Base-by-base conservation (phyloP, 2,329 filamentous ascomycete genomes). In the Alternaria sp. region DNA sequence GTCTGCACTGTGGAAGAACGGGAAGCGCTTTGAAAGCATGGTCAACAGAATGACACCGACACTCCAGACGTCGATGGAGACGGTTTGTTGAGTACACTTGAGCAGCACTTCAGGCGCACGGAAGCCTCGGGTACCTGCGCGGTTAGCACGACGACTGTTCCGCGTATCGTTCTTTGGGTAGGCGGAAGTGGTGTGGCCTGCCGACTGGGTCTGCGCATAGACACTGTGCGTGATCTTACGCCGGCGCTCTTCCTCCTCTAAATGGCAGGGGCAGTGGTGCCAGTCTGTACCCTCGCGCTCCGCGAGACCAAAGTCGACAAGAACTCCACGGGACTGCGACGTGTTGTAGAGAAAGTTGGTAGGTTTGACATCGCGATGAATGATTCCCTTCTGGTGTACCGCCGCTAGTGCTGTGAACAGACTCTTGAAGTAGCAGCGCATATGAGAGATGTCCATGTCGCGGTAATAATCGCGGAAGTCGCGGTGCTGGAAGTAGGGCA, bases 241-340 rank as follows among this genome's bases (percentile, higher is more conserved):
- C 61, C 89, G 88, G 58, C 93, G 89, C 22, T 88, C 85, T 20
- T 85, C 81, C 16, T 84, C 77, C 12, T 85, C 79, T 61, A 93
- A 87, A 62, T 90, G 88, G 79, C 94, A 98, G n/a, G 92, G 82
- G 75, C 94, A 98, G 2, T 89, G 89, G 72, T 92, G 91, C 75
- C 84, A 87, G 53, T 96, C 93, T 24, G 88, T 88, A 22, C 91
- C 84, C 72, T 86, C 81, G 38, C 84, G 77, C 78, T 99, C 95
- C 36, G 95, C 95, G 16, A 99, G 86, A n/a, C 95, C 95, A 81
- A 99, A 99, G 75, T 99, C 95, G n/a, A 99, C 95, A 0, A 99
- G 86, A 2, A 99, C 94, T 41, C 95, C 95, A 56, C 92, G 89
- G 70, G 89, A 88, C 43, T 89, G 88, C 11, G 88, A 82, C 0